Evolutionary conservation across 345 rosid species (phyloP).

Genomic region (Cochlearia excelsa): DNA sequence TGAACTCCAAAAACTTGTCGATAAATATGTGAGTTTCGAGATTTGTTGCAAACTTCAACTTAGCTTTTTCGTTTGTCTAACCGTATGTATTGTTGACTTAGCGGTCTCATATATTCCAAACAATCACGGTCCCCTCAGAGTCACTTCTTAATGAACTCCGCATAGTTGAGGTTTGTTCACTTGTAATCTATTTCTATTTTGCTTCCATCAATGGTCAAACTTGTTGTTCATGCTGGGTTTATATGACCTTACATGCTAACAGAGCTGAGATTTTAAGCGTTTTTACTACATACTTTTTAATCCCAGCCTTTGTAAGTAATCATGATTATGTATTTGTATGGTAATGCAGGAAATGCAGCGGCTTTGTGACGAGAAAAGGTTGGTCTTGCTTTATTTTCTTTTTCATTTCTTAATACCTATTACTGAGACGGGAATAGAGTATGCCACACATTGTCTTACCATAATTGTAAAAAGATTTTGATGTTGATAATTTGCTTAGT

Average conservation of each 20-base stretch:
- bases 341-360: constrained; percentile 90
- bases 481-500: constrained; percentile 11
- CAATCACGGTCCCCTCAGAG: constrained; percentile 87
- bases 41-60: constrained; percentile 2
- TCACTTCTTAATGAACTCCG: constrained; percentile 96
- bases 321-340: constrained; percentile 16
- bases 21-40: constrained; percentile 71
- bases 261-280: constrained; percentile 4
- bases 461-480: neutral
- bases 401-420: constrained; percentile 14
- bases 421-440: neutral
- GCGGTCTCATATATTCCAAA: constrained; percentile 79
- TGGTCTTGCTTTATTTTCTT: constrained; percentile 20
- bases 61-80: constrained; percentile 4
- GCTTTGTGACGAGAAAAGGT: constrained; percentile 97
- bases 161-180: constrained; percentile 83
- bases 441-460: neutral
- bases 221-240: constrained; percentile 5
- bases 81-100: constrained; percentile 38
- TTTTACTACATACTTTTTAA: constrained; percentile 4
- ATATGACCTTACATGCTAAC: constrained; percentile 13
- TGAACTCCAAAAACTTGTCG: constrained; percentile 80
- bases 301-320: constrained; percentile 8
- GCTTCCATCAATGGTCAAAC: neutral
- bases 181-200: constrained; percentile 18